Base-by-base conservation (phyloP, 345 rosid genomes). In the Bruguiera sexangula region DNA sequence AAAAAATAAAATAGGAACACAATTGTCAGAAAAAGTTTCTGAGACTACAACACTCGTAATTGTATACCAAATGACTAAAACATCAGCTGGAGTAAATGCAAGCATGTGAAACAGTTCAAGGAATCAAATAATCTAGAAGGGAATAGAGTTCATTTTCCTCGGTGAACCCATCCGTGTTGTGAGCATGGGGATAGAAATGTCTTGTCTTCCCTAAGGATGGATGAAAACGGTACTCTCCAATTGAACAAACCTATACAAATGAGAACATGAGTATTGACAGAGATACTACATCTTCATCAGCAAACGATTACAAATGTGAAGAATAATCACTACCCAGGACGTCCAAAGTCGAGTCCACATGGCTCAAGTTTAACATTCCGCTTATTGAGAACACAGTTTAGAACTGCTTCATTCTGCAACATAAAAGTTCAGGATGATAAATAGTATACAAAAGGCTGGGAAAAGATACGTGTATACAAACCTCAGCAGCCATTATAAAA, bases 131-230 rank as follows among this genome's bases (percentile, higher is more conserved):
- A 43, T 30, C 10, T 24, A 0, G 26, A 53, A 24, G 4, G 57
- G 9, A n/a, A 53, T 53, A 3, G 8, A 2, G n/a, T 53, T 53
- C 24, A 53, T 24, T 53, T 24, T 92, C 98, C 96, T 88, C 84
- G 76, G 22, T 22, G 22, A 22, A 22, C 22, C 22, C 22, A 22
- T 22, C 22, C 22, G 0, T 22, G 22, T 22, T 22, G 80, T 90
- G 90, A 50, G 87, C 93, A 68, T 87, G 98, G 36, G 96, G 96
- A 70, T 93, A 93, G 79, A 87, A 88, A 21, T 91, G 89, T 77
- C 91, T 85, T 24, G 90, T 85, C 80, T 93, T 90, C 54, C 88
- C 86, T 39, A 90, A 75, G 73, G 96, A 83, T 53, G 86, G 88
- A 65, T 93, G 90, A 69, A 90, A 89, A 13, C 85, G 87, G 52